Evolutionary conservation across 2,329 filamentous ascomycete genomes (phyloP), one percentile per base, ranked within the genome.

Genomic region (Diplodia sapinea): DNA sequence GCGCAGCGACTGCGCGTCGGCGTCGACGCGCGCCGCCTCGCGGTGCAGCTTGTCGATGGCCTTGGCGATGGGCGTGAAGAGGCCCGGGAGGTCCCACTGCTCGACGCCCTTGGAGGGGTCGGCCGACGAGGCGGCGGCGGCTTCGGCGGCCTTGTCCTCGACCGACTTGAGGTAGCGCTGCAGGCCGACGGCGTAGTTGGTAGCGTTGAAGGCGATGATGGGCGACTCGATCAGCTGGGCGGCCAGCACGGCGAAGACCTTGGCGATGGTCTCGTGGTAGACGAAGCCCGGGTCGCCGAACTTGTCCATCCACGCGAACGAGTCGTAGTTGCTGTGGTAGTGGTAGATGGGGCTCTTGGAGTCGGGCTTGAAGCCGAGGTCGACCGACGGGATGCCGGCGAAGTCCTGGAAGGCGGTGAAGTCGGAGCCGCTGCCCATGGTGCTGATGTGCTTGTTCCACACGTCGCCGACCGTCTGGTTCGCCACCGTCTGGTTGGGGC

Each of bases 251-350:
- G 76, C 77, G 76, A 81, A 82, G 33, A 84, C 70, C 71, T 82
- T 79, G 2, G 82, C 79, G 26, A 84, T 81, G 0, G 82, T 78
- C 26, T 79, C 79, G 72, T 90, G 88, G 72, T 89, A 88, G 8
- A 83, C 75, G 78, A 86, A 89, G 12, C 77, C 80, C 0, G 82
- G 80, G 71, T 96, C 93, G 4, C 92, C 92, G 71, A 88, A 93
- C 3, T 82, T 89, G 15, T 89, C 84, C 91, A 95, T 95, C 92
- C 92, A 96, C 73, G 89, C 82, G 75, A 91, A 94, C 40, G 86
- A 91, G 75, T 96, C 93, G 75, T 94, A 96, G 79, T 95, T 95
- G 70, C 87, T 87, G 76, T 96, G 92, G 74, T 95, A 96, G 70
- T 91, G 89, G 74, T 90, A 92, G 7, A 92, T 81, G 0, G 89